A percentile compares a stretch with the other conserved stretches of the same genome.
These are phyloP conservation scores for Plasmodium adleri DNA, from an alignment of 169 alveolate species.

Conservation along the genomic window DNA sequence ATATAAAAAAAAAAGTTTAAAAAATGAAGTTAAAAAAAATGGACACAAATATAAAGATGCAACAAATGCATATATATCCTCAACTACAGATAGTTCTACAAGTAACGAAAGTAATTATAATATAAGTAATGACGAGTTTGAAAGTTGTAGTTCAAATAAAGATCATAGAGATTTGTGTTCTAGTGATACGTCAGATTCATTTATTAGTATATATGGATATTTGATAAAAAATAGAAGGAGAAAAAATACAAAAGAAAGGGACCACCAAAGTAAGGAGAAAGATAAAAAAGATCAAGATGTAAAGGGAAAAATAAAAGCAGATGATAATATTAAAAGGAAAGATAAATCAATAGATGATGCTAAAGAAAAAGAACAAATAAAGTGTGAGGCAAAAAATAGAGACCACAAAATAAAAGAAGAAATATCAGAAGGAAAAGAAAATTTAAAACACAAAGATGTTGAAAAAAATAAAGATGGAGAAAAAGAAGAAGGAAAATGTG, in stretches of 20 bases:
- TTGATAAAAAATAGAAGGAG: slow-evolving; percentile 38
- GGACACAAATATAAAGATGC: slow-evolving; percentile 7
- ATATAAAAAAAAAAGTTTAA: slow-evolving; percentile 17
- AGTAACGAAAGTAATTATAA: slow-evolving; percentile 48
- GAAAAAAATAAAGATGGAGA: slow-evolving; percentile 13
- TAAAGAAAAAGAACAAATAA: neutral
- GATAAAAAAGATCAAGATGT: neutral
- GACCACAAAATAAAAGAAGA: neutral
- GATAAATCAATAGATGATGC: neutral
- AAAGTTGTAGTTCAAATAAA: slow-evolving; percentile 53
- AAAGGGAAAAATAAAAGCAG: neutral
- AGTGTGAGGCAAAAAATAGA: neutral
- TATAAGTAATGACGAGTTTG: slow-evolving; percentile 28
- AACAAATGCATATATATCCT: slow-evolving; percentile 19
- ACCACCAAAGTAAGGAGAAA: slow-evolving; percentile 5
- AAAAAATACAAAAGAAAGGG: slow-evolving; percentile 2
- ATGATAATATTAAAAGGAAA: neutral
- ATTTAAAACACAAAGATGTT: neutral
- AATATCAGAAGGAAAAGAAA: neutral
- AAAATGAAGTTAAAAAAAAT: slow-evolving; percentile 16
- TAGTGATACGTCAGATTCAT: slow-evolving; percentile 49
- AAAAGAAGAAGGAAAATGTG: slow-evolving; percentile 18
- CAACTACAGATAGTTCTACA: slow-evolving; percentile 63
- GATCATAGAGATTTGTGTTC: slow-evolving; percentile 13
- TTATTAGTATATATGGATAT: slow-evolving; percentile 63